Base-by-base conservation (phyloP, 768 basidiomycete species). In the Calocera cornea region DNA sequence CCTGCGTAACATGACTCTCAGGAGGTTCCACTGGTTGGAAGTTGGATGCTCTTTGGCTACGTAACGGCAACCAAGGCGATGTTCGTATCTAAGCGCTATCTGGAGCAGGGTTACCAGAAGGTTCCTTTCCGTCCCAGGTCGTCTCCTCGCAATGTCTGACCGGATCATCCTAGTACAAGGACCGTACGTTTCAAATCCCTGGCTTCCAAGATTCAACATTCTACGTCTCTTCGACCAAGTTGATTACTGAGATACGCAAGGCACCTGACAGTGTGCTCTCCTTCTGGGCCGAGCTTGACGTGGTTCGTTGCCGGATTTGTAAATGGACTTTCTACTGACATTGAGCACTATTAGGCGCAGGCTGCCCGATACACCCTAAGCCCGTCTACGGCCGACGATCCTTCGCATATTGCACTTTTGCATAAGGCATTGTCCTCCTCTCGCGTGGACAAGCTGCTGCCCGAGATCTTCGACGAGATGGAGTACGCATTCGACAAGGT, bases 161-260 rank as follows among this genome's bases (percentile, higher is more conserved):
- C 19, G 44, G 24, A 47, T 47, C n/a, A 47, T 24, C 8, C 24
- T 19, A 47, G 44, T 47, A 47, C 19, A 47, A 47, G 44, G 54
- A 60, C 8, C 54, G 54, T 19, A 33, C 54, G 2, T 60, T 60
- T 19, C 27, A 60, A 22, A 11, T 60, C 19, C 54, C 54, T 29
- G 54, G n/a, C 14, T 24, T 40, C 5, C 3, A 3, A 14, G 34
- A n/a, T 27, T 63, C 5, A 34, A 34, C 24, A n/a, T 22, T 36
- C 29, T n/a, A 31, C n/a, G 22, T 38, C 16, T 67, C 24, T 24
- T 14, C 14, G 19, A 72, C 69, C 0, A 66, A 73, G 29, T 74
- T 80, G 54, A 73, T 84, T 14, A 81, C 85, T 5, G 85, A 86
- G 44, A 71, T 87, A 19, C 78, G 82, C 27, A 79, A 73, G 63